phyloP scores from a whole-genome alignment of 306 rosid genomes.

The Quercus wislizeni region DNA sequence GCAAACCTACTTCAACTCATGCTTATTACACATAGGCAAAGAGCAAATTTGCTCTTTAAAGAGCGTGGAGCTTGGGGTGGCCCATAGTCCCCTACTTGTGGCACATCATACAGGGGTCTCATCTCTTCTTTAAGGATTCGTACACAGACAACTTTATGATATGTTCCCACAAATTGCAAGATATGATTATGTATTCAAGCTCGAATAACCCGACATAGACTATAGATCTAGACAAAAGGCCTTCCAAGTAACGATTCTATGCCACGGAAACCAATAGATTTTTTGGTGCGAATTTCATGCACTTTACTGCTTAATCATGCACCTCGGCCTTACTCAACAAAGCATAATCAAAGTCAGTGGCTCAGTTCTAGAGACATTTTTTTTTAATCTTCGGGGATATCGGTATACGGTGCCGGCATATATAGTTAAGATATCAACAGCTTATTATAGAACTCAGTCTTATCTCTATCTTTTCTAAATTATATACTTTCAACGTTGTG shows the following conservation, averaged over 20 bases:
- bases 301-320: slow-evolving; percentile 15
- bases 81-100: no score
- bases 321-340: neutral
- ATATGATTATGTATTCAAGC: slow-evolving; percentile 8
- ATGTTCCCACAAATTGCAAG: slow-evolving; percentile 14
- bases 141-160: slow-evolving; percentile 31
- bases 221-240: slow-evolving; percentile 13
- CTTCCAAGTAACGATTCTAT: slow-evolving; percentile 25
- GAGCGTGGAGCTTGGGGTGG: no score
- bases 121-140: slow-evolving; percentile 30
- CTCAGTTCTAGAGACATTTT: no score
- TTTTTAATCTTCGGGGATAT: slow-evolving; percentile 14
- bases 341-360: no score
- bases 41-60: no score
- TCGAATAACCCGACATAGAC: slow-evolving; percentile 21
- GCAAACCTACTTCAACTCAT: no score
- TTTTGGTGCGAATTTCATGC: slow-evolving; percentile 25
- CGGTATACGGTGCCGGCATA: slow-evolving; percentile 20
- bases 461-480: no score
- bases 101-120: neutral
- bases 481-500: no score
- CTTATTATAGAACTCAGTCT: no score
- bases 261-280: slow-evolving; percentile 18
- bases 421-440: no score
- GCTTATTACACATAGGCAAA: no score